Conservation (phyloP, 306 rosid genomes). For the Trichosanthes truncata region DNA sequence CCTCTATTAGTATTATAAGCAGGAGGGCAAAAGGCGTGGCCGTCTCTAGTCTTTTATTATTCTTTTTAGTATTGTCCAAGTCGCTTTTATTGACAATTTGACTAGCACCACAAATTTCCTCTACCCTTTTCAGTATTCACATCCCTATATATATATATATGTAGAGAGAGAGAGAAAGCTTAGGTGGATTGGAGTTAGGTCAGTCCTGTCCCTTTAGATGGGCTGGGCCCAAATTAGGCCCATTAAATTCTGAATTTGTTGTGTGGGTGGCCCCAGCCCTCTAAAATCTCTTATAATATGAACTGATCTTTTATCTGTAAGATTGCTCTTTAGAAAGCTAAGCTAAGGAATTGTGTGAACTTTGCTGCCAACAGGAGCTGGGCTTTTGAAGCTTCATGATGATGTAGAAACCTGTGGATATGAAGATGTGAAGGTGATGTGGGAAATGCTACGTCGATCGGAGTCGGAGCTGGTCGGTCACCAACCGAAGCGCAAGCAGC, state of each 20-base stretch:
- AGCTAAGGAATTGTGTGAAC: not conserved
- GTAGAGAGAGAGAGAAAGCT: not conserved
- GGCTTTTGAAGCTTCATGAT: constrained; percentile 63
- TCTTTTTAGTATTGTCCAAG: not conserved
- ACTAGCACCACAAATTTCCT: not conserved
- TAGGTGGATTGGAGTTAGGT: not conserved
- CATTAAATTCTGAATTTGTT: not conserved
- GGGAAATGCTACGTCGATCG: constrained; percentile 62
- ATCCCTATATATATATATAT: not conserved
- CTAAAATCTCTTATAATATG: not conserved
- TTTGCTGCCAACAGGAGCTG: constrained; percentile 39
- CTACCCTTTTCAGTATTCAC: not conserved
- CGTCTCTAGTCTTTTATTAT: not conserved
- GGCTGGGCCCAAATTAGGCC: not conserved
- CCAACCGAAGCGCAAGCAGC: constrained; percentile 42
- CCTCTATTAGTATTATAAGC: not conserved
- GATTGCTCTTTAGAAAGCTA: not conserved
- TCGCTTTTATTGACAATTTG: constrained; percentile 1
- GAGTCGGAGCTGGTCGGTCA: constrained; percentile 25
- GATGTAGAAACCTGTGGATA: constrained; percentile 81
- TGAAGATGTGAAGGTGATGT: constrained; percentile 82
- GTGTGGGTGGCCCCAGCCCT: not conserved
- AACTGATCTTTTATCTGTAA: not conserved
- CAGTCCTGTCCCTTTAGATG: not conserved
- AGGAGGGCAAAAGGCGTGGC: not conserved